A percentile compares a stretch with the other conserved stretches of the same genome.
These are phyloP conservation scores for Thermoascus crustaceus DNA, from an alignment of 2,329 filamentous ascomycete genomes.

Conservation along the genomic window DNA sequence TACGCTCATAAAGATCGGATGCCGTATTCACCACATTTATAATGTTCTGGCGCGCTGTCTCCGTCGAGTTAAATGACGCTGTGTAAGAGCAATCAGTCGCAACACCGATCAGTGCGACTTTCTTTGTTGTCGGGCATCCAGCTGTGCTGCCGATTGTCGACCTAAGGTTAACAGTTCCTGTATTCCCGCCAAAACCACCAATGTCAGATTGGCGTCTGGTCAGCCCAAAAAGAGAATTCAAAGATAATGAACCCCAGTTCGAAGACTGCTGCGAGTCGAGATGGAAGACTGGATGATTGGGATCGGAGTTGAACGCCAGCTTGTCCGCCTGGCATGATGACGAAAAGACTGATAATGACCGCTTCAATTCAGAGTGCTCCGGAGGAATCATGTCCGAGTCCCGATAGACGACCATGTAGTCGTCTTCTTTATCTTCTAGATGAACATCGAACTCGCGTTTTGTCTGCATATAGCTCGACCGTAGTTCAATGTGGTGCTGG, in stretches of 20 bases:
- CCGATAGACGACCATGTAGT: constrained; percentile 84
- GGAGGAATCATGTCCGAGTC: constrained; percentile 68
- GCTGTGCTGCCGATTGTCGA: constrained; percentile 68
- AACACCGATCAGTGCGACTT: constrained; percentile 83
- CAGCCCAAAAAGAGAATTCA: constrained; percentile 59
- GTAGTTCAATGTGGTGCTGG: constrained; percentile 78
- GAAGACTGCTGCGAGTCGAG: constrained; percentile 47
- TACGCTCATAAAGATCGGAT: constrained; percentile 77
- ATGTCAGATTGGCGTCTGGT: constrained; percentile 59
- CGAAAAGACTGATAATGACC: constrained; percentile 36
- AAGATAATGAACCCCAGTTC: constrained; percentile 53
- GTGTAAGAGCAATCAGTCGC: constrained; percentile 92
- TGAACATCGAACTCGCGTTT: constrained; percentile 64
- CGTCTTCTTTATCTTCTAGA: constrained; percentile 48
- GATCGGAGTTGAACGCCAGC: constrained; percentile 70
- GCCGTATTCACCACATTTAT: constrained; percentile 79
- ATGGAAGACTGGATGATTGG: constrained; percentile 58
- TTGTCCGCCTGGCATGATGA: constrained; percentile 63
- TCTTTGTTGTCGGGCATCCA: constrained; percentile 86
- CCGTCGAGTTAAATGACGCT: constrained; percentile 56
- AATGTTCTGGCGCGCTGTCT: constrained; percentile 63
- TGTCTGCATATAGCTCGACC: constrained; percentile 63
- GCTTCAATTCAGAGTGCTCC: constrained; percentile 55
- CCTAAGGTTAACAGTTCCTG: constrained; percentile 69
- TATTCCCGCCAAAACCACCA: constrained; percentile 61